Evolutionary conservation across 768 basidiomycete genomes (phyloP).

Genomic region (Lactarius quietus): DNA sequence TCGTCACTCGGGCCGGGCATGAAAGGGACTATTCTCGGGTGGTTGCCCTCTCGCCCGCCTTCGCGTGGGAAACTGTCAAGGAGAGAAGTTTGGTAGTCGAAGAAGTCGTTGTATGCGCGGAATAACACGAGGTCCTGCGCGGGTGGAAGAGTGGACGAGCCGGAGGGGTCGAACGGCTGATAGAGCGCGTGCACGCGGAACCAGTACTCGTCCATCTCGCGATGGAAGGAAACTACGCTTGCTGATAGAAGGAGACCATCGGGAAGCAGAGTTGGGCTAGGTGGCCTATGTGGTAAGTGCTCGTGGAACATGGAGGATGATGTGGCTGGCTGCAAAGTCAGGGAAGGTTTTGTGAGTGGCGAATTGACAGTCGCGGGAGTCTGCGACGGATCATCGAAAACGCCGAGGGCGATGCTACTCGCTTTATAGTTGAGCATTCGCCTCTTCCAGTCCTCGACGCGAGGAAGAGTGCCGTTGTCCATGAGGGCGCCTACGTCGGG

Average conservation of each 20-base stretch:
- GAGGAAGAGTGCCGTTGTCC: conserved; percentile 83
- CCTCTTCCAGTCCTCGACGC: conserved; percentile 99
- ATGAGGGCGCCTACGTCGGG: conserved; percentile 74
- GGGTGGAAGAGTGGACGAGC: conserved; percentile 52
- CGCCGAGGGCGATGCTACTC: conserved; percentile 90
- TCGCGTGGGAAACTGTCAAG: conserved; percentile 86
- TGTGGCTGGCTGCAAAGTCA: conserved; percentile 26
- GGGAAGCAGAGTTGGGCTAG: conserved; percentile 52
- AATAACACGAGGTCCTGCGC: conserved; percentile 84
- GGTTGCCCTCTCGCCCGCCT: conserved; percentile 70
- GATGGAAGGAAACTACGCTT: conserved; percentile 94
- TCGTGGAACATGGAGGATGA: conserved; percentile 26
- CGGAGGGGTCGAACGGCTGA: conserved; percentile 71
- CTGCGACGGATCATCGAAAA: conserved; percentile 62
- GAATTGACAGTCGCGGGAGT: conserved; percentile 30
- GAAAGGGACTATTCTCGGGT: conserved; percentile 81
- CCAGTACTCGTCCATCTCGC: conserved; percentile 95
- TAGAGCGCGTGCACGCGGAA: conserved; percentile 90
- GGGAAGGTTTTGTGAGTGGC: conserved; percentile 20
- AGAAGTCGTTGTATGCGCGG: conserved; percentile 96
- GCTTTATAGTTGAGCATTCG: conserved; percentile 95
- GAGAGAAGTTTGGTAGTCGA: conserved; percentile 91
- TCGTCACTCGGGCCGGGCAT: conserved; percentile 93
- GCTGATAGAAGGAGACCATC: conserved; percentile 84
- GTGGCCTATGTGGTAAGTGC: conserved; percentile 36